These are phyloP conservation scores for Lipomyces yamanashiensis DNA, from an alignment of 805 yeast species.

Conservation along the genomic window DNA sequence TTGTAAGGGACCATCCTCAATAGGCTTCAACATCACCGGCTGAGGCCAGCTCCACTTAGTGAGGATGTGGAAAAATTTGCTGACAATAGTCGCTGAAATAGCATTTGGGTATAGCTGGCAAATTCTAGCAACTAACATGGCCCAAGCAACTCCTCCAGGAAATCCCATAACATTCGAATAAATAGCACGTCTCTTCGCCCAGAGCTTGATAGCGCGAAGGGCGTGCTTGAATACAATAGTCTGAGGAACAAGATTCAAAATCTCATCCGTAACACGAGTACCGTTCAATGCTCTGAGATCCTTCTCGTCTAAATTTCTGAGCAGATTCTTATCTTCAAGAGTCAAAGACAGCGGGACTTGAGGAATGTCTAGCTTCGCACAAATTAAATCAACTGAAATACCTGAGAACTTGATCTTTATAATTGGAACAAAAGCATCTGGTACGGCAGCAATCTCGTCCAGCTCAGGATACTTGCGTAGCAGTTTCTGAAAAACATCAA, in stretches of 20 bases:
- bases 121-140: constrained; percentile 97
- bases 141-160: constrained; percentile 99
- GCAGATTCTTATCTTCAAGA: constrained; percentile 79
- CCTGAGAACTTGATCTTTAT: constrained; percentile 88
- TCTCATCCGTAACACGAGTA: constrained; percentile 96
- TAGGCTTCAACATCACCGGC: constrained; percentile 88
- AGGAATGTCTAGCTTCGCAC: constrained; percentile 80
- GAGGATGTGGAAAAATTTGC: constrained; percentile 83
- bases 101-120: constrained; percentile 97
- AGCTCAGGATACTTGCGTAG: constrained; percentile 76
- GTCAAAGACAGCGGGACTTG: constrained; percentile 78
- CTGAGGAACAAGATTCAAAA: constrained; percentile 85
- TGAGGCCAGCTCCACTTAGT: constrained; percentile 98
- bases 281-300: constrained; percentile 92
- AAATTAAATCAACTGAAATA: constrained; percentile 89
- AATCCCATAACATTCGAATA: constrained; percentile 95
- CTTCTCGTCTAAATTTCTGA: constrained; percentile 86
- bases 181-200: constrained; percentile 96
- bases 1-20: constrained; percentile 96
- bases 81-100: constrained; percentile 87
- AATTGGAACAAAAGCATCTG: constrained; percentile 97
- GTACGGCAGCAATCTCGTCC: constrained; percentile 90
- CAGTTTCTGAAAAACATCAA: constrained; percentile 73
- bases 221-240: constrained; percentile 93
- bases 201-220: constrained; percentile 85